These are phyloP conservation scores for Tetramitus jugosus DNA, from an alignment of 208 protist genomes.

Conservation along the genomic window DNA sequence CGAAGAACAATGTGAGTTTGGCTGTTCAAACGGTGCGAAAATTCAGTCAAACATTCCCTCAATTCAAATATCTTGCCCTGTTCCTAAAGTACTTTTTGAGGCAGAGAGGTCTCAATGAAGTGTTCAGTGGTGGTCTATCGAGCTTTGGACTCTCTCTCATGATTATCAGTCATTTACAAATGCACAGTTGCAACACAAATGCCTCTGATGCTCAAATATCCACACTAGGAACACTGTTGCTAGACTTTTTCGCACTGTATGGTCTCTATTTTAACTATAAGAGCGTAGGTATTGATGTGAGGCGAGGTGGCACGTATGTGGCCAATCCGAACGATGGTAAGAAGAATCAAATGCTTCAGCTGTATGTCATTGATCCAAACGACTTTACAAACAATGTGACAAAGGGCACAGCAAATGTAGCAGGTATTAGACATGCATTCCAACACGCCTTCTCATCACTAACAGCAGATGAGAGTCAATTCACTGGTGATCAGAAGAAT, in stretches of 20 bases:
- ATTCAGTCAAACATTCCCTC: not conserved
- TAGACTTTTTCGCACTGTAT: slow-evolving; percentile 24
- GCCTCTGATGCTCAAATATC: not conserved
- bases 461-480: not conserved
- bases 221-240: slow-evolving; percentile 12
- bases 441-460: not conserved
- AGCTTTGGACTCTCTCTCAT: slow-evolving; percentile 14
- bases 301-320: not conserved
- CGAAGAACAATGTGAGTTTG: too few relatives aligned
- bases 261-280: slow-evolving; percentile 22
- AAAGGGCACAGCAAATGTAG: not conserved
- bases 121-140: not conserved
- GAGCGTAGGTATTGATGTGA: not conserved
- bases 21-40: too few relatives aligned
- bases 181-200: not conserved
- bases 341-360: not conserved
- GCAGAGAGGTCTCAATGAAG: slow-evolving; percentile 13
- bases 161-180: slow-evolving; percentile 24
- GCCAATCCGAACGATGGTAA: not conserved
- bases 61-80: slow-evolving; percentile 4
- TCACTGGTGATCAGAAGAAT: not conserved
- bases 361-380: not conserved
- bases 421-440: not conserved
- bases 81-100: slow-evolving; percentile 20
- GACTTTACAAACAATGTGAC: not conserved